Evolutionary conservation across 2,329 filamentous ascomycete genomes (phyloP).

Genomic region (Apiospora aurea): DNA sequence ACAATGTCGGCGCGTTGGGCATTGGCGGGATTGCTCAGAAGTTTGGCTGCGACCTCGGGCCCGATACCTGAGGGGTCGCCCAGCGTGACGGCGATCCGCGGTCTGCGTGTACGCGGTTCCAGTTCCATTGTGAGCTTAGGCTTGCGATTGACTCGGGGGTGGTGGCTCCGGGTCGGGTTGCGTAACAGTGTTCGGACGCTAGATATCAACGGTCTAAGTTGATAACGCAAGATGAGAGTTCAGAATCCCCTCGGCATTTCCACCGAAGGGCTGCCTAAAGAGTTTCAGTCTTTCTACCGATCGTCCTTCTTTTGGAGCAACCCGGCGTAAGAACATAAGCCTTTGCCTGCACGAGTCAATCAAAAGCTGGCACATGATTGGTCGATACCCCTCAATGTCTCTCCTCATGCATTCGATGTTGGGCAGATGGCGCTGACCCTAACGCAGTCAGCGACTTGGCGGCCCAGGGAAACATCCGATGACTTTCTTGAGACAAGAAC

Average conservation of each 20-base stretch:
- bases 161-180: background rate
- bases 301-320: background rate
- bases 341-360: background rate
- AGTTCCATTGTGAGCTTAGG: background rate
- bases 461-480: background rate
- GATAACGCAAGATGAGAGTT: background rate
- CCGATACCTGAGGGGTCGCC: conserved; percentile 44
- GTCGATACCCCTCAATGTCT: background rate
- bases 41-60: conserved; percentile 42
- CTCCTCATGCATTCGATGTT: background rate
- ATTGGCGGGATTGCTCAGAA: conserved; percentile 40
- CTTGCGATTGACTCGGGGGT: background rate
- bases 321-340: background rate
- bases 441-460: background rate
- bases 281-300: background rate
- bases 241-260: background rate
- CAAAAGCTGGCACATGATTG: background rate
- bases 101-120: conserved; percentile 28
- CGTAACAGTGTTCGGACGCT: background rate
- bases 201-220: too few relatives aligned
- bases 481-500: background rate
- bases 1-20: conserved; percentile 38
- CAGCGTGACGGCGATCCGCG: conserved; percentile 41
- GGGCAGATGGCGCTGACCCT: background rate
- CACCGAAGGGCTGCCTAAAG: background rate